A percentile compares a stretch with the other conserved stretches of the same genome.
Conservation (phyloP, 345 rosid genomes). For the Dipteronia dyeriana region DNA sequence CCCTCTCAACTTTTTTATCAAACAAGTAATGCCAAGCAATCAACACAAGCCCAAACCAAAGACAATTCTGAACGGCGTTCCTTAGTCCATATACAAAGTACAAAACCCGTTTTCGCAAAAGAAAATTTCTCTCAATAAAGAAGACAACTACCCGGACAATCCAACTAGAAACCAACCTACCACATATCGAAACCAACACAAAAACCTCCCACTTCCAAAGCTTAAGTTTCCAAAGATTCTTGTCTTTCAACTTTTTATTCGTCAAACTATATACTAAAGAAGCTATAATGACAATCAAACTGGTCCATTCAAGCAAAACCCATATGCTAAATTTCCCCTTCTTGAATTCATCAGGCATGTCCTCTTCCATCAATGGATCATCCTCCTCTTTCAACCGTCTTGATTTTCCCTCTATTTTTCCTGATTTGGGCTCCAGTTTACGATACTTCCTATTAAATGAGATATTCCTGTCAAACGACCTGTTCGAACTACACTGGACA, state of each 20-base stretch:
- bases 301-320: conserved; percentile 64
- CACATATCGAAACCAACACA: conserved; percentile 77
- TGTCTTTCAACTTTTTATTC: conserved; percentile 33
- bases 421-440: conserved; percentile 38
- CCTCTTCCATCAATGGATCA: conserved; percentile 69
- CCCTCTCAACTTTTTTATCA: conserved; percentile 60
- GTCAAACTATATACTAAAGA: conserved; percentile 57
- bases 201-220: conserved; percentile 94
- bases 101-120: conserved; percentile 71
- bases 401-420: conserved; percentile 37
- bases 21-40: conserved; percentile 81
- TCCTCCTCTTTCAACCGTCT: conserved; percentile 60
- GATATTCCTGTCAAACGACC: conserved; percentile 39
- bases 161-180: conserved; percentile 88
- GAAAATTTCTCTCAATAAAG: conserved; percentile 72
- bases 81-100: conserved; percentile 87
- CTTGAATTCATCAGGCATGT: conserved; percentile 74
- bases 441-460: conserved; percentile 36
- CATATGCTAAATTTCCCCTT: conserved; percentile 40
- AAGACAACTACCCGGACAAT: conserved; percentile 62
- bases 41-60: conserved; percentile 84
- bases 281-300: conserved; percentile 58
- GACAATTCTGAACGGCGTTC: conserved; percentile 80
- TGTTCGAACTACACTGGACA: conserved; percentile 56
- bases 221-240: conserved; percentile 48